phyloP scores from a whole-genome alignment of 768 basidiomycete species.

The Tremella mesenterica region DNA sequence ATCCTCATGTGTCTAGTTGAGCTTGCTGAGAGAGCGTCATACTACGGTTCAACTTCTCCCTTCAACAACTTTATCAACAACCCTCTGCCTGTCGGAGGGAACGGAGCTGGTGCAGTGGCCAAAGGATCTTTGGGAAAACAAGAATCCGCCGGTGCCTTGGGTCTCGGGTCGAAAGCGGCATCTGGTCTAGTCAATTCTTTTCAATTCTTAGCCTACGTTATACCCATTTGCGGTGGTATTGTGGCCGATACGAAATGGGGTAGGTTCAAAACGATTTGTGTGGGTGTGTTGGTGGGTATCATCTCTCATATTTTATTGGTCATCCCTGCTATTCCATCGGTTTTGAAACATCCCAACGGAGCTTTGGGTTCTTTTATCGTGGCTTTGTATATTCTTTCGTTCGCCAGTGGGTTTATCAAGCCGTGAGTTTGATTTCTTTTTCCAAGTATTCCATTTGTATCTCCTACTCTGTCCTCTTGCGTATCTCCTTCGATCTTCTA shows the following conservation, averaged over 20 bases:
- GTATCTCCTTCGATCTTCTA: too few relatives aligned
- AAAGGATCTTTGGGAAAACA: slow-evolving; percentile 20
- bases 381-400: slow-evolving; percentile 33
- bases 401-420: slow-evolving; percentile 44
- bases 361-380: slow-evolving; percentile 37
- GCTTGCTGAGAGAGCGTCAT: slow-evolving; percentile 42
- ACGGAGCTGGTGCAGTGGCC: slow-evolving; percentile 33
- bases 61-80: slow-evolving; percentile 39
- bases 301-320: slow-evolving; percentile 40
- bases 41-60: slow-evolving; percentile 30
- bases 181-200: slow-evolving; percentile 29
- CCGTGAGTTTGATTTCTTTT: too few relatives aligned
- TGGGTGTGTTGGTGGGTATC: slow-evolving; percentile 32
- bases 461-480: too few relatives aligned
- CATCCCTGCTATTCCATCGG: slow-evolving; percentile 36
- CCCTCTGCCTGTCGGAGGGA: slow-evolving; percentile 37
- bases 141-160: slow-evolving; percentile 37
- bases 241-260: slow-evolving; percentile 42
- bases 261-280: slow-evolving; percentile 40
- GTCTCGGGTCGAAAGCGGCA: slow-evolving; percentile 28
- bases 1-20: slow-evolving; percentile 43
- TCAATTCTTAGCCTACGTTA: slow-evolving; percentile 38
- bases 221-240: slow-evolving; percentile 42
- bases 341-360: slow-evolving; percentile 20
- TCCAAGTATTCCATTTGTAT: too few relatives aligned